These are phyloP conservation scores for Zea mays DNA, from an alignment of 176 grass and related monocot species.

Conservation along the genomic window DNA sequence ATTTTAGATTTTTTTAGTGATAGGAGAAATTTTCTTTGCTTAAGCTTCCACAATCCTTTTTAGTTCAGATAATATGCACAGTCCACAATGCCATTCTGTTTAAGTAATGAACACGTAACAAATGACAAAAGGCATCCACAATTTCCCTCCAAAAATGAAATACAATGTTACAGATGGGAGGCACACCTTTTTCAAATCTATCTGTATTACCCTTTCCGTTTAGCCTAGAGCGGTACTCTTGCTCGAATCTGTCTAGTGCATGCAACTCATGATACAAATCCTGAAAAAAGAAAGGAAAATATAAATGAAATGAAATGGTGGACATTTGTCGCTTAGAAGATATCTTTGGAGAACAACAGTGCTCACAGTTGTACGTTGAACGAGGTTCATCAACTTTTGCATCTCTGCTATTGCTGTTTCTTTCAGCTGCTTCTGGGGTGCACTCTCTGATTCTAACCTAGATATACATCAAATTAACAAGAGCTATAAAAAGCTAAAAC, in stretches of 20 bases:
- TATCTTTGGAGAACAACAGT: constrained; percentile 25
- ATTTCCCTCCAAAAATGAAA: background rate
- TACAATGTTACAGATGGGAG: background rate
- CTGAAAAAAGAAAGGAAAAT: constrained; percentile 40
- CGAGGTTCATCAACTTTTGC: constrained; percentile 74
- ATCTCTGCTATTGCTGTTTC: constrained; percentile 58
- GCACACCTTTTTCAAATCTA: constrained; percentile 55
- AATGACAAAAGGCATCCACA: background rate
- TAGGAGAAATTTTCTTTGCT: constrained; percentile 9
- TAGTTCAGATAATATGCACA: constrained; percentile 15
- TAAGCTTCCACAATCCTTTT: constrained; percentile 12
- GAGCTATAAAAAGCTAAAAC: constrained; percentile 16
- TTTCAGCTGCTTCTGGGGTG: constrained; percentile 66
- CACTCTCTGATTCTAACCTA: constrained; percentile 79
- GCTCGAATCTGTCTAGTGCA: constrained; percentile 82
- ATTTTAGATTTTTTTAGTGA: constrained; percentile 6
- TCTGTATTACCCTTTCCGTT: constrained; percentile 49
- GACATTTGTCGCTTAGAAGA: background rate
- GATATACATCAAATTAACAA: constrained; percentile 41
- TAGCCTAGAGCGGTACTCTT: constrained; percentile 59
- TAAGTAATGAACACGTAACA: constrained; percentile 12
- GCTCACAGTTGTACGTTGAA: constrained; percentile 74
- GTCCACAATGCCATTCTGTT: constrained; percentile 7
- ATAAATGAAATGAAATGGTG: background rate
- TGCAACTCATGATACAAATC: constrained; percentile 90